Evolutionary conservation across 345 rosid genomes (phyloP), one percentile per base, ranked within the genome.

Genomic region (Turritis glabra): DNA sequence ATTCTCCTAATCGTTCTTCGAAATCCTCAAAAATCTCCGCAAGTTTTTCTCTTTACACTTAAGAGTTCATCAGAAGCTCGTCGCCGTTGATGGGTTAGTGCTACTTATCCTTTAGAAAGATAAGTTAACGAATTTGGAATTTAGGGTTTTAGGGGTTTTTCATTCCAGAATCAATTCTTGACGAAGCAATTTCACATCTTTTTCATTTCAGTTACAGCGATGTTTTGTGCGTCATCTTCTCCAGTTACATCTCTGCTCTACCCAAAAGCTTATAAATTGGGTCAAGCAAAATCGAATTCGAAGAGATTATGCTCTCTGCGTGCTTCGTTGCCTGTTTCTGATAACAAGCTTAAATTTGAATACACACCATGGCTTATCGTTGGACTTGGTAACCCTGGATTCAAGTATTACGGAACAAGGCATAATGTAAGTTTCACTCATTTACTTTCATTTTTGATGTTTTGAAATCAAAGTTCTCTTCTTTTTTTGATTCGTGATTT

Each of bases 311-410:
- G 26, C 51, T 57, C 79, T 41, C 9, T 27, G 10, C 27, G 64
- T 62, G 69, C 71, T 76, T 76, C 71, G 7, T 61, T 62, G 14
- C 33, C 80, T 30, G 50, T 67, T 37, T 38, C 59, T 14, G 69
- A 75, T 33, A 25, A 17, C 22, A 76, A 41, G 17, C 69, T 71
- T 35, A 27, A 26, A 26, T 33, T n/a, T 19, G 80, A 77, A 65
- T 77, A 63, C 72, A 64, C 80, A 35, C 80, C 92, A 12, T 93
- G 98, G 98, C 87, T 92, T 43, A 85, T 92, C 56, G 93, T 89
- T 35, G 98, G 98, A 12, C 92, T 92, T 27, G 98, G 98, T n/a
- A 90, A 92, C 64, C 98, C 98, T 35, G 97, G 97, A 47, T 81
- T 85, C 40, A 87, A 79, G 75, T 92, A 87, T 74, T 72, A 82